Conservation (phyloP, 352 stramenopile species). For the Phytophthora sansomeana region DNA sequence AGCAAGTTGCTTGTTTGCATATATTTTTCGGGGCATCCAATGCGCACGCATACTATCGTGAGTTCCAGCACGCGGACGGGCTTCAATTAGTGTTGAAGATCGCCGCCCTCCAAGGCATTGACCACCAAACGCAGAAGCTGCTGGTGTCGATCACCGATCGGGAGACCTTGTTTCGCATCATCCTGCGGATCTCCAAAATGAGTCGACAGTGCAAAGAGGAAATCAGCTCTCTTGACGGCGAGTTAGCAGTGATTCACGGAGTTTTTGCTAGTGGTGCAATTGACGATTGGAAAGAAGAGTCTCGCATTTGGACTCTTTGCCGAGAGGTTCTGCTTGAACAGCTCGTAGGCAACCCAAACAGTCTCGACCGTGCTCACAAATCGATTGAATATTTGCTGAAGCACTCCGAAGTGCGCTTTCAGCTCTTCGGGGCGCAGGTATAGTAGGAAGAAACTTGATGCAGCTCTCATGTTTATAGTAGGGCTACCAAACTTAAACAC, state of each 20-base stretch:
- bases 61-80: constrained; percentile 66
- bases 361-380: constrained; percentile 33
- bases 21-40: constrained; percentile 58
- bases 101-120: constrained; percentile 33
- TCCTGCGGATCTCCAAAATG: constrained; percentile 53
- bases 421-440: constrained; percentile 67
- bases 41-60: constrained; percentile 48
- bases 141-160: constrained; percentile 37
- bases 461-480: neutral
- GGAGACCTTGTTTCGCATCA: constrained; percentile 43
- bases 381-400: constrained; percentile 58
- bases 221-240: constrained; percentile 54
- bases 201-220: constrained; percentile 51
- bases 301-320: constrained; percentile 41
- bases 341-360: constrained; percentile 54
- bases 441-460: neutral
- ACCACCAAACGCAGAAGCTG: constrained; percentile 12
- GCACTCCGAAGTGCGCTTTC: constrained; percentile 37
- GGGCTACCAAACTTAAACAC: neutral
- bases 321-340: constrained; percentile 64
- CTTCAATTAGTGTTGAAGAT: constrained; percentile 54
- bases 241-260: constrained; percentile 53
- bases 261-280: constrained; percentile 38
- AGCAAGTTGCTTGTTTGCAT: constrained; percentile 59
- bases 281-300: constrained; percentile 20